Evolutionary conservation across 306 rosid species (phyloP).

Genomic region (Trichosanthes cucumerina): DNA sequence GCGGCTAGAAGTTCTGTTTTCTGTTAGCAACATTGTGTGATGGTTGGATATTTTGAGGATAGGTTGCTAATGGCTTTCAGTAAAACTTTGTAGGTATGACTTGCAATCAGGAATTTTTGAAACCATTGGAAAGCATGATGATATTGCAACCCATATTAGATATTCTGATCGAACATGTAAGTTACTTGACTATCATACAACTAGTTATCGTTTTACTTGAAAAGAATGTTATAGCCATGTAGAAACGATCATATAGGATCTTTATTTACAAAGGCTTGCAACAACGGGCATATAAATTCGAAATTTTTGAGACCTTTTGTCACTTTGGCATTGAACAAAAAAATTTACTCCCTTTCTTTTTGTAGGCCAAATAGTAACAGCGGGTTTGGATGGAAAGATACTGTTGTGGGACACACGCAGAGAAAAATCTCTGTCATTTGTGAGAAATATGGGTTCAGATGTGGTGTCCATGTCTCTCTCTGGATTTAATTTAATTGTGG

Average conservation of each 20-base stretch:
- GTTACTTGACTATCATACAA: slow-evolving; percentile 7
- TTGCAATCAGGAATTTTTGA: slow-evolving; percentile 53
- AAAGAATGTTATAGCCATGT: background rate
- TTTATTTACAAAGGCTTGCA: background rate
- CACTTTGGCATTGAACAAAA: background rate
- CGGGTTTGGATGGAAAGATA: slow-evolving; percentile 69
- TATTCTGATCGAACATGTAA: slow-evolving; percentile 69
- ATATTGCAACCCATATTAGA: slow-evolving; percentile 52
- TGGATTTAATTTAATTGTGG: slow-evolving; percentile 44
- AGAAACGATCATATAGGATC: background rate
- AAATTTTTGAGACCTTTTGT: background rate
- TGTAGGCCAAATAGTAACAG: slow-evolving; percentile 61
- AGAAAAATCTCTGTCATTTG: slow-evolving; percentile 26
- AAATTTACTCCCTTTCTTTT: background rate
- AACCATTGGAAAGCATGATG: slow-evolving; percentile 56
- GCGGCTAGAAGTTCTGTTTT: background rate
- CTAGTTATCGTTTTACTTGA: background rate
- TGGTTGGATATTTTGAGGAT: background rate
- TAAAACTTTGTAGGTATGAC: slow-evolving; percentile 45
- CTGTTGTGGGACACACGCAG: slow-evolving; percentile 50
- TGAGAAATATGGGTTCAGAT: slow-evolving; percentile 35
- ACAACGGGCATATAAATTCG: background rate
- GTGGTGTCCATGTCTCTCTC: slow-evolving; percentile 59
- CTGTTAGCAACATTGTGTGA: background rate
- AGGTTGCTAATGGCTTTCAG: slow-evolving; percentile 11